A percentile compares a stretch with the other conserved stretches of the same genome.
phyloP scores from a whole-genome alignment of 352 stramenopile genomes.

The Phytophthora fragariae region DNA sequence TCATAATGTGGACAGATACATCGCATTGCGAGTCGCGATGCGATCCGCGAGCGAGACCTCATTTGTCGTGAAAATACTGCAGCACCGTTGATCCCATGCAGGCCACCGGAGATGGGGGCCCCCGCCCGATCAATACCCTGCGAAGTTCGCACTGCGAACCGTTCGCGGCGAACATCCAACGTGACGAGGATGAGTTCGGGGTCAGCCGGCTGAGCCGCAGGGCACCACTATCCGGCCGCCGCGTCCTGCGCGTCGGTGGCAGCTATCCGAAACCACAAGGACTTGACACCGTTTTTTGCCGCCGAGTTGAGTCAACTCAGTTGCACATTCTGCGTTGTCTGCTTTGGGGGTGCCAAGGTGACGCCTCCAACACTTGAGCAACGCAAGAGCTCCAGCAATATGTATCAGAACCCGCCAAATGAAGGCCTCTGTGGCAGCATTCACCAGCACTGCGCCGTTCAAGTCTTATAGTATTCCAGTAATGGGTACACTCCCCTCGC shows the following conservation, averaged over 20 bases:
- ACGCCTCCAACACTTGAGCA: no score
- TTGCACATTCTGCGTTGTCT: no score
- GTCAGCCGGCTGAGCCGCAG: neutral
- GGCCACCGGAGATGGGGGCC: slow-evolving; percentile 13
- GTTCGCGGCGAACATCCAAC: neutral
- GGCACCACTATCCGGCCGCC: slow-evolving; percentile 15
- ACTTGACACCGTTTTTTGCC: neutral
- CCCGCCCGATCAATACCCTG: slow-evolving; percentile 20
- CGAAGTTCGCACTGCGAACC: neutral
- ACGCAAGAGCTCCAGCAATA: no score
- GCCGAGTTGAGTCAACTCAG: neutral
- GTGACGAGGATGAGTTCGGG: slow-evolving; percentile 20
- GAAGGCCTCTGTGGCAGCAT: neutral
- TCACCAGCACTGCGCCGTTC: neutral
- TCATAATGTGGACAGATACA: neutral
- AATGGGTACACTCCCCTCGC: neutral
- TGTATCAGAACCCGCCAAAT: neutral
- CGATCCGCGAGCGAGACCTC: neutral
- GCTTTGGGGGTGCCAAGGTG: no score
- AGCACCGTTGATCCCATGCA: no score
- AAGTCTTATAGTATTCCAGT: neutral
- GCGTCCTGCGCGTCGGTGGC: slow-evolving; percentile 29
- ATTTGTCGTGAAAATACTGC: neutral
- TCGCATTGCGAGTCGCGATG: neutral
- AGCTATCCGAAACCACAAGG: no score